A percentile compares a stretch with the other conserved stretches of the same genome.
These are phyloP conservation scores for Chlamydomonas sphaeroides DNA, from an alignment of 139 green algal genomes.

Conservation along the genomic window DNA sequence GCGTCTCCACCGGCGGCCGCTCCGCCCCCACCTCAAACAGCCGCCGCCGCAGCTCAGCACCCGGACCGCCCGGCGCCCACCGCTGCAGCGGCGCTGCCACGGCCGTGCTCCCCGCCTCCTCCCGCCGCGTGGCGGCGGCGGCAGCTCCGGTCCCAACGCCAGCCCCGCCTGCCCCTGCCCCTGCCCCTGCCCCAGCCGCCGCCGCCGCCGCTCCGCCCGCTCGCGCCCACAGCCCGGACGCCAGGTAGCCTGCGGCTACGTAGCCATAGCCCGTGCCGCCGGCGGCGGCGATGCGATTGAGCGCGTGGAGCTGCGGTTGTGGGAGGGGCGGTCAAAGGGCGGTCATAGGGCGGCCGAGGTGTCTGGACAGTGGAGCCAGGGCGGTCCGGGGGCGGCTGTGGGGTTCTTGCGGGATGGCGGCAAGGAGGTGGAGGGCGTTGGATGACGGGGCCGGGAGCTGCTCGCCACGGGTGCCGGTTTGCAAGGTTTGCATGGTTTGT, in stretches of 20 bases:
- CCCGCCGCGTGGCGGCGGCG: too few species aligned
- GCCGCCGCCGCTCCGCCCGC: background rate
- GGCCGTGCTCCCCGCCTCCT: too few species aligned
- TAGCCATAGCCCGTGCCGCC: slow-evolving; percentile 13
- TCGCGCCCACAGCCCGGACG: background rate
- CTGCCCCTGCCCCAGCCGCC: background rate
- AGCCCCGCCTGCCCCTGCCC: background rate
- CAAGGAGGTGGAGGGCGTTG: too few species aligned
- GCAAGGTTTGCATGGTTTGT: background rate
- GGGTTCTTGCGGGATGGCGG: too few species aligned
- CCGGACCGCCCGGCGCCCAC: background rate
- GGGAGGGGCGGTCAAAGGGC: background rate
- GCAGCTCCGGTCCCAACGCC: too few species aligned
- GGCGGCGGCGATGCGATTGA: background rate
- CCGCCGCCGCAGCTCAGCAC: background rate
- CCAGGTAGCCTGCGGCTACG: background rate
- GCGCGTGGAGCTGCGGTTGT: background rate
- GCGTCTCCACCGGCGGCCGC: too few species aligned
- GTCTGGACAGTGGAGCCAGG: background rate
- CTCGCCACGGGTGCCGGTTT: background rate
- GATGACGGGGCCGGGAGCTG: too few species aligned
- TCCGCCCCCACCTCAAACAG: slow-evolving; percentile 7
- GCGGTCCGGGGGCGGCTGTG: background rate
- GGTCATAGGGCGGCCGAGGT: background rate
- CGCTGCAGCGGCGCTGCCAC: too few species aligned